These are phyloP conservation scores for Eremochloa ophiuroides DNA, from an alignment of 176 grass and related monocot species.

Conservation along the genomic window DNA sequence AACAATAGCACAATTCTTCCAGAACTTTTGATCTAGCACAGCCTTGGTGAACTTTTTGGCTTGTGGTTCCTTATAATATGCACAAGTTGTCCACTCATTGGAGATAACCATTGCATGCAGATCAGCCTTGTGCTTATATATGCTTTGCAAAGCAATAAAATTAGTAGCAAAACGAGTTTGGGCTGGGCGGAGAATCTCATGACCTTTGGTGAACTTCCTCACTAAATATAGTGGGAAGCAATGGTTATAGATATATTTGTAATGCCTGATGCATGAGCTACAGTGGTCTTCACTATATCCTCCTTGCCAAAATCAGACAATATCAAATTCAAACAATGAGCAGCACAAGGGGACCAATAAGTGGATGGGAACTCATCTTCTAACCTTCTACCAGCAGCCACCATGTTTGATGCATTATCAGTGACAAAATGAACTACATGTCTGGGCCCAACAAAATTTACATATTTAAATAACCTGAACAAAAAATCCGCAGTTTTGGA, in stretches of 20 bases:
- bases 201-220: neutral
- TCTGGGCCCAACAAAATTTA: neutral
- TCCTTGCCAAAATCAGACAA: too few relatives aligned
- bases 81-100: neutral
- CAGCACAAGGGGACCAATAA: too few relatives aligned
- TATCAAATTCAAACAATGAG: too few relatives aligned
- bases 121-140: neutral
- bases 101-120: neutral
- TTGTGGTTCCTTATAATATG: neutral
- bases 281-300: neutral
- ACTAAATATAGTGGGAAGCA: neutral
- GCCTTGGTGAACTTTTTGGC: neutral
- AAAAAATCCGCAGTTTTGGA: conserved; percentile 4
- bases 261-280: conserved; percentile 9
- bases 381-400: too few relatives aligned
- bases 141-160: conserved; percentile 19
- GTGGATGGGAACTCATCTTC: too few relatives aligned
- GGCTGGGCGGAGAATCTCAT: neutral
- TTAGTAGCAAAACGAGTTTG: conserved; percentile 20
- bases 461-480: neutral
- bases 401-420: too few relatives aligned
- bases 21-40: neutral
- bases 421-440: conserved; percentile 11
- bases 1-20: neutral
- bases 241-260: neutral